Base-by-base conservation (phyloP, 2,329 filamentous ascomycete genomes). In the Epichloe amarillans region DNA sequence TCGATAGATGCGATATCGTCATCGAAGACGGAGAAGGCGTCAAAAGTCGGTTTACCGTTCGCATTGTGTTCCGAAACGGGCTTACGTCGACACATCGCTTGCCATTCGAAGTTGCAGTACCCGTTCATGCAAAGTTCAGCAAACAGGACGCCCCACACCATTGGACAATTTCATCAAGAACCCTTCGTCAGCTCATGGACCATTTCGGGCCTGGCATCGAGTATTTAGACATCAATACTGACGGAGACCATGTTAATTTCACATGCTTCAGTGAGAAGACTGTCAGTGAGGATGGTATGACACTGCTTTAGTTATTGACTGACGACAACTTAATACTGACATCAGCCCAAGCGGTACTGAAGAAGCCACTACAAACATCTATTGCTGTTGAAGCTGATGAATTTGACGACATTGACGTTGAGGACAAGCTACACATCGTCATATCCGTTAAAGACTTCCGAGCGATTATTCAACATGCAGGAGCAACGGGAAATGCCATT, bases 381-480 rank as follows among this genome's bases (percentile, higher is more conserved):
- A 86, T 91, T 54, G 79, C 85, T 1, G 76, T 90, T 14, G 84
- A 88, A 61, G 81, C 79, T 33, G 78, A 84, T 51, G 86, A 90
- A 57, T 91, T 91, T 59, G 82, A 86, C 52, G 77, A 83, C 48
- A 86, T 90, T 54, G 73, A 79, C 21, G 81, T 88, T 33, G 82
- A 88, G 61, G 80, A 87, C 53, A 82, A 84, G 47, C 74, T 89
- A 51, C 86, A 89, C 61, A 86, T 89, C 59, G 79, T 88, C 52
- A 85, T 90, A 61, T 87, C 82, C 58, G 85, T 91, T 61, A 89
- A 88, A 60, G 86, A 91, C 65, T 90, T 90, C 64, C 82, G 86
- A 47, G 82, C 86, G 36, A 86, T 90, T 50, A 80, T 89, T 48
- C 77, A 82, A 36, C 86, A 91, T 65, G 86, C 86, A 10, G 82